Percentiles rank a stretch among this genome's conserved stretches.
phyloP scores from a whole-genome alignment of 805 yeast genomes.

The Metschnikowia lachancei region DNA sequence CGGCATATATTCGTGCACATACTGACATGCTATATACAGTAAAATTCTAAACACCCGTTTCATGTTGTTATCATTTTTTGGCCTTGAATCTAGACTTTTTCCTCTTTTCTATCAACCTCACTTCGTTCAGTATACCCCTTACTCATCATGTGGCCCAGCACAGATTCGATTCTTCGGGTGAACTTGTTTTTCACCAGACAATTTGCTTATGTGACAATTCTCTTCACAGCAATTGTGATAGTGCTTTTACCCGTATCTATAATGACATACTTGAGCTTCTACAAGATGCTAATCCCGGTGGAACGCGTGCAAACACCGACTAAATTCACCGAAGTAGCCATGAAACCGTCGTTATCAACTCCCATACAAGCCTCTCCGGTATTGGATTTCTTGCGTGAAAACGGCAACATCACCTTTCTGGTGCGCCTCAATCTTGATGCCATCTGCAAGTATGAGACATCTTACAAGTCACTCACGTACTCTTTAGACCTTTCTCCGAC shows the following conservation, averaged over 20 bases:
- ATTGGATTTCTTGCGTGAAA: constrained; percentile 12
- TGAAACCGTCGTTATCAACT: constrained; percentile 3
- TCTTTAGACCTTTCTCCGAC: constrained; percentile 7
- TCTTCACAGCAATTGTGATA: constrained; percentile 22
- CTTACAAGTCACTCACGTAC: constrained; percentile 20
- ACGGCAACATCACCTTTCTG: constrained; percentile 14
- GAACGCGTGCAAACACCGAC: constrained; percentile 17
- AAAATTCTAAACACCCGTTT: too few species aligned
- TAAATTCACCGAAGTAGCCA: constrained; percentile 4
- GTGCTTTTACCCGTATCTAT: constrained; percentile 37
- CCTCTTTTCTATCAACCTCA: too few species aligned
- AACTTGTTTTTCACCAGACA: constrained; percentile 18
- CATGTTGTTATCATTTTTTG: too few species aligned
- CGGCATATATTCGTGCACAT: too few species aligned
- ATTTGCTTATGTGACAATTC: constrained; percentile 12
- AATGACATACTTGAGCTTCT: constrained; percentile 36
- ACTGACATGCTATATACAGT: too few species aligned
- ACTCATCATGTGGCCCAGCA: constrained; percentile 4
- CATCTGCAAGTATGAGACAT: constrained; percentile 23
- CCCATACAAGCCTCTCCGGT: constrained; percentile 4
- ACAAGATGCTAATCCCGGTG: constrained; percentile 33
- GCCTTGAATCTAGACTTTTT: too few species aligned
- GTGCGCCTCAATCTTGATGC: constrained; percentile 24
- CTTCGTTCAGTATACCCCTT: background rate
- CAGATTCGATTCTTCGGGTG: constrained; percentile 5